A percentile compares a stretch with the other conserved stretches of the same genome.
Evolutionary conservation across 768 basidiomycete species (phyloP).

Genomic region (Gloeostereum incarnatum): DNA sequence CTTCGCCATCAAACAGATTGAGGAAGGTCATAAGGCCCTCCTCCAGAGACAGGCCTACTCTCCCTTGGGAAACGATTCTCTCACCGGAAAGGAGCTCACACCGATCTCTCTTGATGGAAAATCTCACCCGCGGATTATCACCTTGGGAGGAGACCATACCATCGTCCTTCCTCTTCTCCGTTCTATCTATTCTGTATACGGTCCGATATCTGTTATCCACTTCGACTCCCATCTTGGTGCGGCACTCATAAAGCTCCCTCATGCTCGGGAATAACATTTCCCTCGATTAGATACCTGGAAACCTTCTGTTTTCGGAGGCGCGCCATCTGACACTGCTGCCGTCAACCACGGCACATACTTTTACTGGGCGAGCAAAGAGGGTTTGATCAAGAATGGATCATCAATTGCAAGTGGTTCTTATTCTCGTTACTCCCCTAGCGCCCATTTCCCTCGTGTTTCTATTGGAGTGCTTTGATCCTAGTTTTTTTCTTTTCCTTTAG

Average conservation of each 20-base stretch:
- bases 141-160: constrained; percentile 85
- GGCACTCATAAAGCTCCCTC: constrained; percentile 2
- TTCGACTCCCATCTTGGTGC: constrained; percentile 70
- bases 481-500: constrained; percentile 49
- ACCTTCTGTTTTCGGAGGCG: constrained; percentile 64
- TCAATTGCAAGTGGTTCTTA: constrained; percentile 70
- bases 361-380: constrained; percentile 81
- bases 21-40: constrained; percentile 60
- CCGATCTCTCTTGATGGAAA: constrained; percentile 63
- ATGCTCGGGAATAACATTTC: constrained; percentile 8
- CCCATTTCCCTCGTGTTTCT: constrained; percentile 5
- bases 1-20: constrained; percentile 66
- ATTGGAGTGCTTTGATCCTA: constrained; percentile 60
- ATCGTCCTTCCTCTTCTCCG: constrained; percentile 57
- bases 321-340: constrained; percentile 60
- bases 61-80: constrained; percentile 50
- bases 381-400: constrained; percentile 66
- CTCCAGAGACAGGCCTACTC: constrained; percentile 57
- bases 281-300: constrained; percentile 58
- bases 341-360: constrained; percentile 90
- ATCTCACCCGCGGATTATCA: constrained; percentile 71
- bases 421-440: constrained; percentile 13
- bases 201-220: constrained; percentile 75
- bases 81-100: constrained; percentile 45
- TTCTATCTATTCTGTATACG: constrained; percentile 70